phyloP scores from a whole-genome alignment of 2,329 filamentous ascomycete species.

The Arachnomyces sp. region DNA sequence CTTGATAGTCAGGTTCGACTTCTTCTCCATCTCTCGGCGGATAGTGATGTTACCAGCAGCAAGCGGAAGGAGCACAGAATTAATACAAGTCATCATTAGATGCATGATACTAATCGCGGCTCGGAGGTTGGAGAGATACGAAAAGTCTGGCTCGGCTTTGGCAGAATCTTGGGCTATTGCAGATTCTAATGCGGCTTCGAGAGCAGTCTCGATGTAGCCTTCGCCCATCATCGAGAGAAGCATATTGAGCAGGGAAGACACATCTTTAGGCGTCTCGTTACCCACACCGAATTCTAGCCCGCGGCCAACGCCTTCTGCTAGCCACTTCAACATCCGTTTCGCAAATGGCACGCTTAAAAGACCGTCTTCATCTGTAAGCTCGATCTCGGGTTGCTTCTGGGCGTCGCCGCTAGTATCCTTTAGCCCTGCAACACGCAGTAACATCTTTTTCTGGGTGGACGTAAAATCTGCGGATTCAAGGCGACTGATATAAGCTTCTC shows the following conservation, averaged over 20 bases:
- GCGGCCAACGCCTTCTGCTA: constrained; percentile 87
- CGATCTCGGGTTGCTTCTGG: constrained; percentile 69
- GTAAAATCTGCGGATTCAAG: constrained; percentile 85
- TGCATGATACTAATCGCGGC: constrained; percentile 82
- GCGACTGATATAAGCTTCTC: constrained; percentile 82
- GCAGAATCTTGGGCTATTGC: constrained; percentile 67
- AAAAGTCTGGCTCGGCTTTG: constrained; percentile 80
- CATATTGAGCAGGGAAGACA: constrained; percentile 73
- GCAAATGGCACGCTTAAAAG: constrained; percentile 72
- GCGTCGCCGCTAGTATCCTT: constrained; percentile 55
- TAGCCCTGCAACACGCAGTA: constrained; percentile 79
- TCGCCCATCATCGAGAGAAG: constrained; percentile 82
- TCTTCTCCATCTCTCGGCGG: constrained; percentile 78
- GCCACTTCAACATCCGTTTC: constrained; percentile 97
- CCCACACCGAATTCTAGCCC: constrained; percentile 83
- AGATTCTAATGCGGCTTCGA: constrained; percentile 64
- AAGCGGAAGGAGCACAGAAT: constrained; percentile 80
- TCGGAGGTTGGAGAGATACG: constrained; percentile 69
- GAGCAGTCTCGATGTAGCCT: constrained; percentile 60
- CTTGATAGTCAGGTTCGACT: constrained; percentile 62
- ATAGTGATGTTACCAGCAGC: constrained; percentile 86
- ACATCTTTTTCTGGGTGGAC: constrained; percentile 78
- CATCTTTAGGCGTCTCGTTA: constrained; percentile 87
- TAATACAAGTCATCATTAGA: constrained; percentile 86
- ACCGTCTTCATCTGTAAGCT: constrained; percentile 85